Base-by-base conservation (phyloP, 2,329 filamentous ascomycete species). In the Hypomyces perniciosus region DNA sequence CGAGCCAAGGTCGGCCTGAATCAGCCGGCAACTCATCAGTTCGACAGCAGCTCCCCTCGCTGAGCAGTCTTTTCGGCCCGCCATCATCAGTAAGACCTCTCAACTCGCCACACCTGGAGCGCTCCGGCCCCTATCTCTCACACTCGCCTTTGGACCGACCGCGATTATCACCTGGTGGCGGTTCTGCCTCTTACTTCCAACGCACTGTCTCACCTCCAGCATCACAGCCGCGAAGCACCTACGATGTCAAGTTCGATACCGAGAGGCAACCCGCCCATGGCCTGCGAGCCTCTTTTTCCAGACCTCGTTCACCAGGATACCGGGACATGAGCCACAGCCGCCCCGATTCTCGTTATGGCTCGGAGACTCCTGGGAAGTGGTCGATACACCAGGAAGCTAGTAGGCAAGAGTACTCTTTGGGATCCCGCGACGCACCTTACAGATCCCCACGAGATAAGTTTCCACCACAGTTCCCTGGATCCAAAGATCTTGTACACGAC, bases 61-160 rank as follows among this genome's bases (percentile, higher is more conserved):
- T 83, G 56, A 81, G 76, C 64, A 81, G 78, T 57, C 65, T 83
- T 12, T 80, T 82, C 57, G 77, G 76, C 3, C 74, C 75, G 5
- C 68, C 73, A 8, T 65, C 74, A 5, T 63, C 71, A 42, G 64
- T 71, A 33, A 68, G 72, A 44, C 67, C 73, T 28, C 58, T 73
- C 45, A 69, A 72, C 53, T 77, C 77, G 35, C 72, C 76, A 44
- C 61, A 68, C 26, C 70, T 71, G 20, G 77, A 79, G 33, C 72
- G 73, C 27, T 69, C 70, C n/a, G 65, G 65, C 13, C 62, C 70
- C 35, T 71, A 73, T 40, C 60, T 68, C 40, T 66, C 71, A 33
- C 62, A 68, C 6, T 79, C 77, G 20, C 72, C 77, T 5, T 59
- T 76, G 50, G 77, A 80, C 38, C 69, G 70, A 40, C 70, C 75